Conservation (phyloP, 139 green algal genomes). For the Monoraphidium neglectum region DNA sequence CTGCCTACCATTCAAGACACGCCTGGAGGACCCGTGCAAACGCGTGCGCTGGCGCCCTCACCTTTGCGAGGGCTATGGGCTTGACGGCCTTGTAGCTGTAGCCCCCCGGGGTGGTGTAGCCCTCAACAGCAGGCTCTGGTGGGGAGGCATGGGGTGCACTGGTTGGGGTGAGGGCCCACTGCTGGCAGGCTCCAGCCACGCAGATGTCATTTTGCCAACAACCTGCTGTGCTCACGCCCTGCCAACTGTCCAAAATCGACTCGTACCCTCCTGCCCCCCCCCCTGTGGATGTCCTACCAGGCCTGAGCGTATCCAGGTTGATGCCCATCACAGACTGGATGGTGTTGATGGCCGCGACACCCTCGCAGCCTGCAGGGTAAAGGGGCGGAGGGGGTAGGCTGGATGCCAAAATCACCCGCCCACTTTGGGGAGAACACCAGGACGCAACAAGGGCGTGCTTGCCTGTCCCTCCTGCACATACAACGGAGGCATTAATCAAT, state of each 20-base stretch:
- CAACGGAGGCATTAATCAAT: too few species aligned
- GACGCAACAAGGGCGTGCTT: too few species aligned
- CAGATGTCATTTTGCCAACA: too few species aligned
- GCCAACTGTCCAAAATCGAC: too few species aligned
- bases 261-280: too few species aligned
- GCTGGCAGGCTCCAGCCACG: too few species aligned
- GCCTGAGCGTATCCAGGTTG: slow-evolving; percentile 91
- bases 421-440: too few species aligned
- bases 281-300: slow-evolving; percentile 6
- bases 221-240: too few species aligned
- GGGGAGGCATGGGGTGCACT: too few species aligned
- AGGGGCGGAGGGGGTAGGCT: too few species aligned
- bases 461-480: too few species aligned
- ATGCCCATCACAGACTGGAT: slow-evolving; percentile 92
- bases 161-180: slow-evolving; percentile 57
- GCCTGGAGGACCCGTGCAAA: background rate
- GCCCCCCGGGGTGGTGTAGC: slow-evolving; percentile 77
- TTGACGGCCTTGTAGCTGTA: slow-evolving; percentile 91
- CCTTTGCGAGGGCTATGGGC: slow-evolving; percentile 95
- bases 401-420: too few species aligned
- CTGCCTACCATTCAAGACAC: background rate
- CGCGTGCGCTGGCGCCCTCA: slow-evolving; percentile 11
- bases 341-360: slow-evolving; percentile 85
- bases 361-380: slow-evolving; percentile 59
- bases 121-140: slow-evolving; percentile 66